Conservation (phyloP, 108 stramenopile genomes). For the Fistulifera solaris region DNA sequence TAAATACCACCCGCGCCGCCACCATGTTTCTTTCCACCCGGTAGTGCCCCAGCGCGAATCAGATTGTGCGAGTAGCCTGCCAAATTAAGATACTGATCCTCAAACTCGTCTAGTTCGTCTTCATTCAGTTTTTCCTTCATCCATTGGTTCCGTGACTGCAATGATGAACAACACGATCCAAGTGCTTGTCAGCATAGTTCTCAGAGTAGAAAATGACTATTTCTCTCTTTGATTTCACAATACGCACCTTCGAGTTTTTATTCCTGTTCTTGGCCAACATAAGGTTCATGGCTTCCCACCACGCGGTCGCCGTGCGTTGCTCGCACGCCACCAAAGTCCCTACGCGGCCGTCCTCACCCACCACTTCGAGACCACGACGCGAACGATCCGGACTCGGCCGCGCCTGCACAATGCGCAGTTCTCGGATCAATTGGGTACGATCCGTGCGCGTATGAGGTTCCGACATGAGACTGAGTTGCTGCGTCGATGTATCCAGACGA, state of each 20-base stretch:
- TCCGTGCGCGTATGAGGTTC: constrained; percentile 52
- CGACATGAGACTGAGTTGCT: constrained; percentile 45
- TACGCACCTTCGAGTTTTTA: no score
- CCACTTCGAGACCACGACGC: constrained; percentile 46
- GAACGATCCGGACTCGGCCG: constrained; percentile 33
- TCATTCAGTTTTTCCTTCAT: constrained; percentile 37
- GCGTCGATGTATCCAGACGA: constrained; percentile 62
- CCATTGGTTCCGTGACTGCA: constrained; percentile 16
- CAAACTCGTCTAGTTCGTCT: constrained; percentile 55
- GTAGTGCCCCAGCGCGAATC: constrained; percentile 58
- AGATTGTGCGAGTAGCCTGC: constrained; percentile 75
- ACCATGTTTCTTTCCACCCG: constrained; percentile 19
- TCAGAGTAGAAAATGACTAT: no score
- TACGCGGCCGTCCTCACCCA: constrained; percentile 30
- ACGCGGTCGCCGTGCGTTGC: constrained; percentile 73
- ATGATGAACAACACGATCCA: no score
- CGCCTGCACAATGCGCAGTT: constrained; percentile 48
- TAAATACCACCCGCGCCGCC: constrained; percentile 50
- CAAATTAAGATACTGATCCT: constrained; percentile 69
- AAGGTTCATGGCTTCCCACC: constrained; percentile 75
- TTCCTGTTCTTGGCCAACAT: constrained; percentile 44
- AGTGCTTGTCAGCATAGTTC: background rate
- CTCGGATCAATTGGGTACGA: constrained; percentile 20
- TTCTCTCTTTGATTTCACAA: no score
- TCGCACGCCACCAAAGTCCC: constrained; percentile 67